Evolutionary conservation across 169 alveolate species (phyloP).

Genomic region (Plasmodium gallinaceum): DNA sequence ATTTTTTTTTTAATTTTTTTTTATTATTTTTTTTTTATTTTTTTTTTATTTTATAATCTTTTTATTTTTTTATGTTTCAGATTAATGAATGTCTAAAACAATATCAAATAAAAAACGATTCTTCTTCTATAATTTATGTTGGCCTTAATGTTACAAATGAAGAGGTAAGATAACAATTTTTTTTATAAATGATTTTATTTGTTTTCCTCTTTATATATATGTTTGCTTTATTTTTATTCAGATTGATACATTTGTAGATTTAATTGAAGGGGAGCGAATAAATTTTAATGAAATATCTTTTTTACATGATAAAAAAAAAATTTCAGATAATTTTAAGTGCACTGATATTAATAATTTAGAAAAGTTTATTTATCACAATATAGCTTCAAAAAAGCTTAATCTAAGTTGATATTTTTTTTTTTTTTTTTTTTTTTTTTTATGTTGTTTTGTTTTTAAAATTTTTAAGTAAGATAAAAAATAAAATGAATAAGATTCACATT

Average conservation of each 20-base stretch:
- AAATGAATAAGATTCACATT: too few relatives aligned
- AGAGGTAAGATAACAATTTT: slow-evolving; percentile 2
- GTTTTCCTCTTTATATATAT: not conserved
- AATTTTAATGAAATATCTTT: slow-evolving; percentile 25
- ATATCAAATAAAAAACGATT: slow-evolving; percentile 30
- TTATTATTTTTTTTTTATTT: not conserved
- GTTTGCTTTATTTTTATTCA: not conserved
- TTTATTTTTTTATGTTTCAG: slow-evolving; percentile 1
- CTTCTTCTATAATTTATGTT: slow-evolving; percentile 61
- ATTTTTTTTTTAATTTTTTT: not conserved
- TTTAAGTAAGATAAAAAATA: too few relatives aligned
- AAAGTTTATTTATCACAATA: slow-evolving; percentile 37
- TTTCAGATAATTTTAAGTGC: slow-evolving; percentile 41
- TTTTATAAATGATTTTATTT: not conserved
- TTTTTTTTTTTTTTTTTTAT: not conserved
- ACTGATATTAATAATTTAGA: slow-evolving; percentile 24
- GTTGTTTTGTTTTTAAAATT: not conserved
- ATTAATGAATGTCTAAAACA: slow-evolving; percentile 55
- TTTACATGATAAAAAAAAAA: slow-evolving; percentile 30
- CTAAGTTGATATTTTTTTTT: slow-evolving; percentile 13
- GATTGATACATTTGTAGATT: slow-evolving; percentile 8
- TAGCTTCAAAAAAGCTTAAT: slow-evolving; percentile 55
- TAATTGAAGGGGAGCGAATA: slow-evolving; percentile 19
- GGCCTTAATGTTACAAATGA: slow-evolving; percentile 49
- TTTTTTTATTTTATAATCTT: not conserved